Percentiles rank a stretch among this genome's conserved stretches.
Evolutionary conservation across 164 flowering plant genomes (phyloP).

Genomic region (Vitis cinerea): DNA sequence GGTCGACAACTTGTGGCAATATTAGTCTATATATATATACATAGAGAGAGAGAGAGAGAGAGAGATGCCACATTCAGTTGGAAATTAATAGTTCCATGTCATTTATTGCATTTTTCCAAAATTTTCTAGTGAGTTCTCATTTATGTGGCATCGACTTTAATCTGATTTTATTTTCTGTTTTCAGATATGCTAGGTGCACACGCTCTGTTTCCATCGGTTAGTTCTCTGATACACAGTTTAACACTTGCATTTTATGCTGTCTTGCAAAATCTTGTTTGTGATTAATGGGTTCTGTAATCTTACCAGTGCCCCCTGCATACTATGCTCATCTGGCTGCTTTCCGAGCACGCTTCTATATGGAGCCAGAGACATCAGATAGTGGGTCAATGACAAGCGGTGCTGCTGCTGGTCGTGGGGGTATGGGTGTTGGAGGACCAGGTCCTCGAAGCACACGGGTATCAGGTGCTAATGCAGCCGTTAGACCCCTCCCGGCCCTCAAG

Average conservation of each 20-base stretch:
- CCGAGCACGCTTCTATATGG: constrained; percentile 82
- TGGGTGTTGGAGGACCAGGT: constrained; percentile 24
- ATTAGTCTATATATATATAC: too few species aligned
- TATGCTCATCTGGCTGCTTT: constrained; percentile 85
- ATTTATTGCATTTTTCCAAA: too few species aligned
- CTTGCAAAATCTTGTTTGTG: too few species aligned
- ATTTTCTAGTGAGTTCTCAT: too few species aligned
- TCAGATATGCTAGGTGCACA: constrained; percentile 83
- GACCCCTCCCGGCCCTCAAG: constrained; percentile 70
- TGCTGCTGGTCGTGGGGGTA: constrained; percentile 43
- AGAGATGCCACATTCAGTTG: too few species aligned
- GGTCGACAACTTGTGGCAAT: too few species aligned
- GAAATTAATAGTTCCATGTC: too few species aligned
- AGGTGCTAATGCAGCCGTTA: constrained; percentile 46
- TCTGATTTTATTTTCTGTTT: neutral
- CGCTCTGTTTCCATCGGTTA: constrained; percentile 82
- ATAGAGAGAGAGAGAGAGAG: too few species aligned
- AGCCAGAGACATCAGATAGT: constrained; percentile 74
- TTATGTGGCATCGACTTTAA: too few species aligned
- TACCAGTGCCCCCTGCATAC: constrained; percentile 79
- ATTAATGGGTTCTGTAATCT: too few species aligned
- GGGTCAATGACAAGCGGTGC: constrained; percentile 65
- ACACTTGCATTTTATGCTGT: too few species aligned
- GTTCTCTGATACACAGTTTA: neutral
- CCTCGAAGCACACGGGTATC: constrained; percentile 46